These are phyloP conservation scores for Aspergillus sclerotialis DNA, from an alignment of 2,329 filamentous ascomycete species.

Conservation along the genomic window DNA sequence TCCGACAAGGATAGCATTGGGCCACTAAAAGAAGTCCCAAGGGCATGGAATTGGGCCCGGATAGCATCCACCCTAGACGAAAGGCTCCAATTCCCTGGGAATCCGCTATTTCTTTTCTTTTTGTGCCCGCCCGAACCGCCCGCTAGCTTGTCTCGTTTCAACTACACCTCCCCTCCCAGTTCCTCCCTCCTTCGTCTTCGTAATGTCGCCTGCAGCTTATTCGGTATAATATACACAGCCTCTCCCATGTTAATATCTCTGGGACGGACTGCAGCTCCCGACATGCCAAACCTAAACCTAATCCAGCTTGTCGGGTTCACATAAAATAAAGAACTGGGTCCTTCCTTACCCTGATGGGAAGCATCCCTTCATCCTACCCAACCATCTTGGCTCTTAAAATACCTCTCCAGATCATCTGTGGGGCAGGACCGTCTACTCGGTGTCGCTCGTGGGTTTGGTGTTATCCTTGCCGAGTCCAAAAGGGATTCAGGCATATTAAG, in stretches of 20 bases:
- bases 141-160: conserved; percentile 5
- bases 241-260: no score
- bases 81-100: not conserved
- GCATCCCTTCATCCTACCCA: no score
- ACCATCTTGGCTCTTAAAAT: conserved; percentile 5
- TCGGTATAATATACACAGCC: no score
- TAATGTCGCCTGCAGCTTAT: no score
- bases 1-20: no score
- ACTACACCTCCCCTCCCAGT: not conserved
- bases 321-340: conserved; percentile 3
- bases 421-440: not conserved
- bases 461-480: not conserved
- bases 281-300: conserved; percentile 29
- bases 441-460: not conserved
- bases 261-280: no score
- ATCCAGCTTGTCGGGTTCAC: conserved; percentile 30
- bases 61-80: no score
- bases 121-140: conserved; percentile 3
- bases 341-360: no score
- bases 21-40: no score
- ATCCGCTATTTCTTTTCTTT: not conserved
- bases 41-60: not conserved
- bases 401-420: conserved; percentile 4
- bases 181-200: no score
- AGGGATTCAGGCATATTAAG: not conserved